phyloP scores from a whole-genome alignment of 305 asterid species.

The Solanum hybrid region DNA sequence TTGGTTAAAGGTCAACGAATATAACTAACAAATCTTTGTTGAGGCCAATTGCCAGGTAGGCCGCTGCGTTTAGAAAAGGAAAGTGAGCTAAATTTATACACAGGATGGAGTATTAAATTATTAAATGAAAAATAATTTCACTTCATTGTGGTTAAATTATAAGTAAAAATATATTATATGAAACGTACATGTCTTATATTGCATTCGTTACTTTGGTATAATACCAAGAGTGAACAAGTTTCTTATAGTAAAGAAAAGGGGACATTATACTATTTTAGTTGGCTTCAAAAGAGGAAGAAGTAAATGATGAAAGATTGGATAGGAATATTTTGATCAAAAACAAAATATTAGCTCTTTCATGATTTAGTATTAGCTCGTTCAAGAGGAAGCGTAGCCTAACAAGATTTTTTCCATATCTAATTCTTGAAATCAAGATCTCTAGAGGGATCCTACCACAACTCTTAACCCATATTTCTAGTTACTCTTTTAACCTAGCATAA shows the following conservation, averaged over 20 bases:
- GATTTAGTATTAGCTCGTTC: neutral
- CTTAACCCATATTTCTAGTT: neutral
- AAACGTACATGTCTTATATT: neutral
- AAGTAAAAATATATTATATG: neutral
- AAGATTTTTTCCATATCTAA: neutral
- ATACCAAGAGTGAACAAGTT: neutral
- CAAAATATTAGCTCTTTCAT: neutral
- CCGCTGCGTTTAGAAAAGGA: neutral
- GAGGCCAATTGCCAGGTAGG: neutral
- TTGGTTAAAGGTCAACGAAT: neutral
- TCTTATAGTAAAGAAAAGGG: neutral
- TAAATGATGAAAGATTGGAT: neutral
- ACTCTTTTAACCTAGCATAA: neutral
- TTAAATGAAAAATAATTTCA: neutral
- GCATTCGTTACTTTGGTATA: neutral
- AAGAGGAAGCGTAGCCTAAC: too few relatives aligned
- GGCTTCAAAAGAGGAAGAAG: neutral
- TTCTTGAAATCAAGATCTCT: neutral
- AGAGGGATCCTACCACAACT: neutral
- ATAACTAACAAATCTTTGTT: neutral
- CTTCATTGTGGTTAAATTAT: neutral
- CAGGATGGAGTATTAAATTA: too few relatives aligned
- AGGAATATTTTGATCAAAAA: neutral
- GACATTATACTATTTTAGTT: neutral
- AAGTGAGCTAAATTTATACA: neutral